Evolutionary conservation across 345 rosid species (phyloP).

Genomic region (Gossypium turneri): DNA sequence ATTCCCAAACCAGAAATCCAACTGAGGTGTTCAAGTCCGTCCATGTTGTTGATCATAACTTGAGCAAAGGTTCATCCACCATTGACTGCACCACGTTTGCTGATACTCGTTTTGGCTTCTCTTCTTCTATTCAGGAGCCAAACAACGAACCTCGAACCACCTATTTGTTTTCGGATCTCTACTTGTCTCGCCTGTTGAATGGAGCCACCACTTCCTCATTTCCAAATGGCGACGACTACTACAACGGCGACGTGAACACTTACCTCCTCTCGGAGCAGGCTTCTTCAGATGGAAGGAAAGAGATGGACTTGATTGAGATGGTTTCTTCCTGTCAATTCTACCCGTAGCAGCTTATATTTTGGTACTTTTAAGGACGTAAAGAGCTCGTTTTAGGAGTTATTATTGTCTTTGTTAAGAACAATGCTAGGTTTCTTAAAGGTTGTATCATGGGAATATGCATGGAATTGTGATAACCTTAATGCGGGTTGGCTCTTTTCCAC

Average conservation of each 20-base stretch:
- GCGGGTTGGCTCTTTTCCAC: background rate
- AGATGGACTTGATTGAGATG: slow-evolving; percentile 98
- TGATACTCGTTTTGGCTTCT: slow-evolving; percentile 16
- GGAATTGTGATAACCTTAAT: background rate
- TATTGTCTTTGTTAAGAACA: background rate
- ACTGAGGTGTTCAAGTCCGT: background rate
- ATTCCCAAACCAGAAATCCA: background rate
- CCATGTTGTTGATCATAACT: slow-evolving; percentile 13
- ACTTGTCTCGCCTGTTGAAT: slow-evolving; percentile 52
- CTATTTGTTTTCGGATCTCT: slow-evolving; percentile 56
- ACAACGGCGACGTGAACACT: slow-evolving; percentile 8
- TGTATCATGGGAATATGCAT: no score
- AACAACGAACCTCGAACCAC: slow-evolving; percentile 20
- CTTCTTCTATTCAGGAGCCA: slow-evolving; percentile 15
- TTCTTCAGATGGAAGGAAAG: slow-evolving; percentile 35
- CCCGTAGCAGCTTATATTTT: slow-evolving; percentile 23
- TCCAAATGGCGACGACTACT: slow-evolving; percentile 16
- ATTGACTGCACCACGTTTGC: slow-evolving; percentile 3
- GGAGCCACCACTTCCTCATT: slow-evolving; percentile 35
- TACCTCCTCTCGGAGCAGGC: slow-evolving; percentile 28
- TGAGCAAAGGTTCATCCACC: slow-evolving; percentile 14
- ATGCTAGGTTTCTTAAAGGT: background rate
- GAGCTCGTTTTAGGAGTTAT: background rate
- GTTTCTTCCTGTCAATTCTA: slow-evolving; percentile 47
- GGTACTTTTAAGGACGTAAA: background rate